Evolutionary conservation across 2,329 filamentous ascomycete species (phyloP).

Genomic region (Truncatella angustata): DNA sequence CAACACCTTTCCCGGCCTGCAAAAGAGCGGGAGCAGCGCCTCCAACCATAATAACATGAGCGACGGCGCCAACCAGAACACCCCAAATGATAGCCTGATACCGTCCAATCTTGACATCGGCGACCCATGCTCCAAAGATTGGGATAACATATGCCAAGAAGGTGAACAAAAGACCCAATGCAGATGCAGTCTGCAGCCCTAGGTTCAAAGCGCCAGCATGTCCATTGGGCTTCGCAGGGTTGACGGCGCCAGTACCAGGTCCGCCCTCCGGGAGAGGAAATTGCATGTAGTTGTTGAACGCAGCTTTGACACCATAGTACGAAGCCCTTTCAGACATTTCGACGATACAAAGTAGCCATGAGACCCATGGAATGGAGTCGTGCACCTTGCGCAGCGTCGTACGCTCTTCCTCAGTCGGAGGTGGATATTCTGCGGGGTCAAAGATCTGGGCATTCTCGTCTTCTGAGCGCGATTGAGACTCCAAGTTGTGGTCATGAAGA

Average conservation of each 20-base stretch:
- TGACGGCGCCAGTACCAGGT: constrained; percentile 31
- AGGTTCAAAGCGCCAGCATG: constrained; percentile 51
- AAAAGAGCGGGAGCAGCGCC: constrained; percentile 62
- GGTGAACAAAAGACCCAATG: constrained; percentile 41
- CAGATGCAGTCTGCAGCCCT: constrained; percentile 46
- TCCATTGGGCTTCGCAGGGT: constrained; percentile 29
- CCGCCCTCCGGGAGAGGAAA: constrained; percentile 47
- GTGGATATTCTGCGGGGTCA: constrained; percentile 27
- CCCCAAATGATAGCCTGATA: constrained; percentile 62
- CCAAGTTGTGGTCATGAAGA: constrained; percentile 4
- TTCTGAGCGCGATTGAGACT: constrained; percentile 14
- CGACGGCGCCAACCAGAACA: constrained; percentile 57
- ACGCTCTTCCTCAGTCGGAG: constrained; percentile 46
- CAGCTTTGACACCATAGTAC: constrained; percentile 48
- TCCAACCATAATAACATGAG: constrained; percentile 63
- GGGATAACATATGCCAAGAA: constrained; percentile 50
- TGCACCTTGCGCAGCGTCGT: constrained; percentile 43
- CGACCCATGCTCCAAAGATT: constrained; percentile 52
- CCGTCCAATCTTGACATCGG: constrained; percentile 65
- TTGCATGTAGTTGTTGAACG: constrained; percentile 56
- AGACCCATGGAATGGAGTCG: constrained; percentile 40
- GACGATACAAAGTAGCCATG: constrained; percentile 47
- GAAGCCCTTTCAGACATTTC: constrained; percentile 52
- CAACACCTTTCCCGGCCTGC: constrained; percentile 37
- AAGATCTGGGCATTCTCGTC: constrained; percentile 12